phyloP scores from a whole-genome alignment of 2,329 filamentous ascomycete species.

The Sporothrix schenckii region DNA sequence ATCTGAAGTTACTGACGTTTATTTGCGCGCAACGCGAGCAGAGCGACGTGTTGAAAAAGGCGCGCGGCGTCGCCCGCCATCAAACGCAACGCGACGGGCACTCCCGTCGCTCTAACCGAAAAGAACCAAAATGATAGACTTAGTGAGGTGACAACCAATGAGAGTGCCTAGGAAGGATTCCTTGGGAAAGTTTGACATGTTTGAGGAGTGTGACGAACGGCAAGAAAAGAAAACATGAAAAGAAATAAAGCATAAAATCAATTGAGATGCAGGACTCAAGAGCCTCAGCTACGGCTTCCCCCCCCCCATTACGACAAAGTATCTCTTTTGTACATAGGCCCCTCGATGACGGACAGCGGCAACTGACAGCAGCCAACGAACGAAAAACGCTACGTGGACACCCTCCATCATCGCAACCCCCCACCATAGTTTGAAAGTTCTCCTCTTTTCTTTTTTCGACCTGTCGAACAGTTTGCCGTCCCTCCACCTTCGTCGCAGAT shows the following conservation, averaged over 20 bases:
- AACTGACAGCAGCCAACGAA: neutral
- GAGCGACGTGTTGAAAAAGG: neutral
- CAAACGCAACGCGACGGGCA: conserved; percentile 26
- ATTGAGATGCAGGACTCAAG: neutral
- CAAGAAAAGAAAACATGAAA: neutral
- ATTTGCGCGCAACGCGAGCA: neutral
- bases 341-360: neutral
- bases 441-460: neutral
- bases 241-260: neutral
- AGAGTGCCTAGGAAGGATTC: neutral
- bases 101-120: conserved; percentile 32
- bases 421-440: neutral
- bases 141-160: conserved; percentile 14
- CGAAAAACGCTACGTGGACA: neutral
- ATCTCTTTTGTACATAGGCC: neutral
- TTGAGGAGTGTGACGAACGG: too few relatives aligned
- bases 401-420: neutral
- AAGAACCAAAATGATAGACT: conserved; percentile 18
- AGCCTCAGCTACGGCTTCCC: neutral
- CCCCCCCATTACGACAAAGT: neutral
- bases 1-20: too few relatives aligned
- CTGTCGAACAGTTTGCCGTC: neutral
- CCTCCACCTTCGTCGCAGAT: neutral
- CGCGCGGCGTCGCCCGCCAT: conserved; percentile 21
- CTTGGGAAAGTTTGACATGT: neutral